A percentile compares a stretch with the other conserved stretches of the same genome.
Evolutionary conservation across 495 filamentous ascomycete species (phyloP).

Genomic region (Lentithecium fluviatile): DNA sequence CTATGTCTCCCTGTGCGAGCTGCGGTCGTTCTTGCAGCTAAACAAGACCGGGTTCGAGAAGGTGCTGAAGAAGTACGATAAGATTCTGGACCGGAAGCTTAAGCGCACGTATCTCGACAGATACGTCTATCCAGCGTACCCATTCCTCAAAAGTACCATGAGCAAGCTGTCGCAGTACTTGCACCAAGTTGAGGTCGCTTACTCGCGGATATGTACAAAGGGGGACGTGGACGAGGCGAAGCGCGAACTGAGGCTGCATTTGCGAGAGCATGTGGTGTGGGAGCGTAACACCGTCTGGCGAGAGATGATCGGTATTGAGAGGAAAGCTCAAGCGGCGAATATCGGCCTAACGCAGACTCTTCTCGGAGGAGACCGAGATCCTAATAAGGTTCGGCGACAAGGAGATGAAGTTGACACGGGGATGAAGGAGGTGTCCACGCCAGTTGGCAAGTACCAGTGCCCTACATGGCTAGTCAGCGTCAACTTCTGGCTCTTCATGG

Average conservation of each 20-base stretch:
- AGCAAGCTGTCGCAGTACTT: constrained; percentile 69
- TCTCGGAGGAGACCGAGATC: constrained; percentile 71
- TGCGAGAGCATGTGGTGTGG: constrained; percentile 98
- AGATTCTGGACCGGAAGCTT: constrained; percentile 79
- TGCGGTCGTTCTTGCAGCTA: constrained; percentile 93
- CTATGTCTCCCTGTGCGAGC: constrained; percentile 92
- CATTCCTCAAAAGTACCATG: constrained; percentile 72
- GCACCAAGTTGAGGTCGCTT: constrained; percentile 68
- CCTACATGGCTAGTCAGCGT: constrained; percentile 81
- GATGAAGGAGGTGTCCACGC: constrained; percentile 72
- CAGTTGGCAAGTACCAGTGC: constrained; percentile 70
- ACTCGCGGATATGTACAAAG: constrained; percentile 76
- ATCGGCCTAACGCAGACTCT: constrained; percentile 77
- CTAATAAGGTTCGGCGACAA: constrained; percentile 68
- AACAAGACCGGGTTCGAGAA: constrained; percentile 97
- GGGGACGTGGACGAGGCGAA: constrained; percentile 72
- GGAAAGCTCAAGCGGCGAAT: constrained; percentile 92
- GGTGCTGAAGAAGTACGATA: constrained; percentile 97
- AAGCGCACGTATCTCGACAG: constrained; percentile 71
- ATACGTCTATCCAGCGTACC: constrained; percentile 69
- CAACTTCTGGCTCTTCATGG: constrained; percentile 73
- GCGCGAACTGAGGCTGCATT: constrained; percentile 82
- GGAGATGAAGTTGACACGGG: constrained; percentile 67
- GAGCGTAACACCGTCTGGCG: constrained; percentile 98
- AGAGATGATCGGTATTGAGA: constrained; percentile 97